phyloP scores from a whole-genome alignment of 163 green algal species.

The Coccomyxa subellipsoidea region DNA sequence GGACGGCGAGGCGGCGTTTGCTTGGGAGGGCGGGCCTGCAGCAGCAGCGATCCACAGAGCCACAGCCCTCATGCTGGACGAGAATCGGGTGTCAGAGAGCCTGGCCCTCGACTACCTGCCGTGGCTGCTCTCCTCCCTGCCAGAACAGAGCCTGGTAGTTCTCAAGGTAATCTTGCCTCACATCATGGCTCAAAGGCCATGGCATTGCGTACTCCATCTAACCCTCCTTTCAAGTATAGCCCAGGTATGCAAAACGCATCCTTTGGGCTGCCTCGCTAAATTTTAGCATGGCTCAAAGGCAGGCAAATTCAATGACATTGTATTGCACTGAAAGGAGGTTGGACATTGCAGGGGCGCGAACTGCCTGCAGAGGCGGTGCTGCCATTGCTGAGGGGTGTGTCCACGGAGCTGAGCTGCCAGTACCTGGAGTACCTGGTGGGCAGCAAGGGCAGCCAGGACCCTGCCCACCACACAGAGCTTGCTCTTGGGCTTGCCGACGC shows the following conservation, averaged over 20 bases:
- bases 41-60: constrained; percentile 19
- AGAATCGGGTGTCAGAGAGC: neutral
- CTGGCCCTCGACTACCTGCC: constrained; percentile 34
- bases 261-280: no score
- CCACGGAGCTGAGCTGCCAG: constrained; percentile 25
- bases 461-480: constrained; percentile 44
- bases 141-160: constrained; percentile 23
- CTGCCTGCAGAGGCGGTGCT: constrained; percentile 29
- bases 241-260: no score
- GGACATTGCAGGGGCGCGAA: neutral
- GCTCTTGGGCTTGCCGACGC: constrained; percentile 31
- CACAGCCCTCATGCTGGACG: constrained; percentile 25
- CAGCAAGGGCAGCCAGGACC: constrained; percentile 12
- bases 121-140: constrained; percentile 44
- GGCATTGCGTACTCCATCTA: no score
- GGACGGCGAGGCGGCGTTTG: neutral
- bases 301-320: no score
- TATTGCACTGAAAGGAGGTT: no score
- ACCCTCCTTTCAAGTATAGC: no score
- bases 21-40: constrained; percentile 4
- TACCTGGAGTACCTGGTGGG: constrained; percentile 50
- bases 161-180: constrained; percentile 26
- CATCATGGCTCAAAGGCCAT: no score
- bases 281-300: no score
- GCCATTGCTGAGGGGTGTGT: constrained; percentile 29